Conservation (phyloP, 768 basidiomycete species). For the Rossbeevera mucosa region DNA sequence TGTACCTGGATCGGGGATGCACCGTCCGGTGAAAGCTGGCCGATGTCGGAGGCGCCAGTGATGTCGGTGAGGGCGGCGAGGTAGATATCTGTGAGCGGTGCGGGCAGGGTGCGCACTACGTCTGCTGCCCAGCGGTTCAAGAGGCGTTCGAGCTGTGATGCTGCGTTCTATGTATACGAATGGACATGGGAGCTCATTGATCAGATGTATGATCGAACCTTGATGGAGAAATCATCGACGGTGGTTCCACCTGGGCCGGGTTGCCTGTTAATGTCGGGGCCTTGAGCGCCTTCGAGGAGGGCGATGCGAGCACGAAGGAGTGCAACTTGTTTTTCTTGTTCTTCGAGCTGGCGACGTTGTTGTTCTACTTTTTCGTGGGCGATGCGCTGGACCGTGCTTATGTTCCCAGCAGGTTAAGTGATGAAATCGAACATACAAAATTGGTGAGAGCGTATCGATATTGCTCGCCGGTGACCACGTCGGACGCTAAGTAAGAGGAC, state of each 20-base stretch:
- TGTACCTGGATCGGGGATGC: conserved; percentile 70
- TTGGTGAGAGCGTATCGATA: conserved; percentile 82
- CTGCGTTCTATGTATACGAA: conserved; percentile 53
- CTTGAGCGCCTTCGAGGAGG: conserved; percentile 57
- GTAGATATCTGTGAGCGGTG: conserved; percentile 48
- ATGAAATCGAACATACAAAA: conserved; percentile 50
- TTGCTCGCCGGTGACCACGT: conserved; percentile 51
- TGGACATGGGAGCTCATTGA: background rate
- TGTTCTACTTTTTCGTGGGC: conserved; percentile 88
- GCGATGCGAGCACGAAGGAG: conserved; percentile 65
- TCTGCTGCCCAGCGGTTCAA: conserved; percentile 90
- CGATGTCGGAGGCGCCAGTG: conserved; percentile 38
- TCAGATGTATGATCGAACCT: conserved; percentile 32
- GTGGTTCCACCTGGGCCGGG: conserved; percentile 60
- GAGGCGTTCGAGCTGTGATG: conserved; percentile 74
- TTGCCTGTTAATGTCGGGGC: conserved; percentile 22
- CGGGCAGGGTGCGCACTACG: conserved; percentile 54
- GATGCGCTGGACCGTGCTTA: conserved; percentile 46
- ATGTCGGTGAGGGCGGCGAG: conserved; percentile 59
- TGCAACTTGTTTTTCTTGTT: conserved; percentile 81
- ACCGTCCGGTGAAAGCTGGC: conserved; percentile 36
- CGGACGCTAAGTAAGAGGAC: conserved; percentile 5
- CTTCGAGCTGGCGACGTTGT: conserved; percentile 71
- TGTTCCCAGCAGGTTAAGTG: background rate
- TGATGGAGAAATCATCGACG: conserved; percentile 86